These are phyloP conservation scores for Podaxis pistillaris DNA, from an alignment of 768 basidiomycete species.

Conservation along the genomic window DNA sequence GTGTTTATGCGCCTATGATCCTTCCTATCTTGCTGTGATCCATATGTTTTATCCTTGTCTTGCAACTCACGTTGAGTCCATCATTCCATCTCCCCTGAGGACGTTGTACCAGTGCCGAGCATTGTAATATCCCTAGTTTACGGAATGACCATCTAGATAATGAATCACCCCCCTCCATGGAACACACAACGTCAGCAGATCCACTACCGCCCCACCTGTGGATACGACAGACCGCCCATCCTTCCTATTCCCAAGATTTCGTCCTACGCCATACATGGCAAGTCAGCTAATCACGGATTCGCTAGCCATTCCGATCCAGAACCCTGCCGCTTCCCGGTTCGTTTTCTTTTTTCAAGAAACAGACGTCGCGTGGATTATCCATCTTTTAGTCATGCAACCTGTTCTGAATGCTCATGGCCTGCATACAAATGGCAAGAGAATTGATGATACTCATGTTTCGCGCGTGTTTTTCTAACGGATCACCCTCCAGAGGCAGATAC, in stretches of 20 bases:
- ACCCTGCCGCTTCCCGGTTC: background rate
- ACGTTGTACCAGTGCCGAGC: background rate
- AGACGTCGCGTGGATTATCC: background rate
- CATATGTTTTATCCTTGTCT: slow-evolving; percentile 11
- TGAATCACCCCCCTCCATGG: background rate
- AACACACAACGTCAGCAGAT: slow-evolving; percentile 4
- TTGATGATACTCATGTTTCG: slow-evolving; percentile 5
- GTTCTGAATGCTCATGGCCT: background rate
- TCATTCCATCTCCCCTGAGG: background rate
- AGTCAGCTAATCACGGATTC: background rate
- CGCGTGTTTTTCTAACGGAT: slow-evolving; percentile 9
- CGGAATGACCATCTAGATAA: slow-evolving; percentile 14
- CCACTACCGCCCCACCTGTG: slow-evolving; percentile 1
- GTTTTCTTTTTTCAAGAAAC: background rate
- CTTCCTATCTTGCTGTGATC: slow-evolving; percentile 9
- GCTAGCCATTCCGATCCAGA: background rate
- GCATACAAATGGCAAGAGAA: background rate
- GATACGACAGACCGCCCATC: background rate
- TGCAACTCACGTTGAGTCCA: background rate
- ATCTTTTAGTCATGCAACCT: background rate
- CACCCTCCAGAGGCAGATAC: background rate
- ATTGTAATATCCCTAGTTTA: slow-evolving; percentile 6
- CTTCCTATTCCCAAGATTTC: background rate
- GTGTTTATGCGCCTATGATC: slow-evolving; percentile 7
- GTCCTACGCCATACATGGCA: background rate